These are phyloP conservation scores for Tylopilus plumbeoviolaceoides DNA, from an alignment of 768 basidiomycete species.

Conservation along the genomic window DNA sequence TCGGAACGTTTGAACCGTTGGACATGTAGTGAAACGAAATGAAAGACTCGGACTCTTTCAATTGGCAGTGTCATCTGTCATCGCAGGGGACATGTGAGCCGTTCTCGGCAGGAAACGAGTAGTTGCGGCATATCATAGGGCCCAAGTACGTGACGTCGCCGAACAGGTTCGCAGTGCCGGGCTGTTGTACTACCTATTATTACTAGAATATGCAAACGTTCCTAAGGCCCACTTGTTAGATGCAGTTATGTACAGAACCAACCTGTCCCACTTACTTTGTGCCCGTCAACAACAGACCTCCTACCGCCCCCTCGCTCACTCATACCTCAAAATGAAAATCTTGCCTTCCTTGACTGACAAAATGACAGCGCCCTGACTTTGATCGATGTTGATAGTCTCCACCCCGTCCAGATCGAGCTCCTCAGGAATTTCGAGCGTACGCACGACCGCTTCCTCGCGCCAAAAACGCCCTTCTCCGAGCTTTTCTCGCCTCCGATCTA, in stretches of 20 bases:
- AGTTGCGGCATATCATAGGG: too few species aligned
- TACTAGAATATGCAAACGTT: too few species aligned
- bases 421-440: constrained; percentile 59
- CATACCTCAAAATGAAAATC: constrained; percentile 72
- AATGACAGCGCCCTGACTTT: constrained; percentile 70
- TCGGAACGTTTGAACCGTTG: too few species aligned
- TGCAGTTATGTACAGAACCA: background rate
- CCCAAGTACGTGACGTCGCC: too few species aligned
- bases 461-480: constrained; percentile 14
- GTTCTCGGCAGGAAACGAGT: too few species aligned
- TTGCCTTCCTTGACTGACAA: constrained; percentile 62
- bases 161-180: too few species aligned
- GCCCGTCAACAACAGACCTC: background rate
- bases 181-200: too few species aligned
- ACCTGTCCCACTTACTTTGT: background rate
- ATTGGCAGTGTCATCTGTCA: background rate
- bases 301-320: constrained; percentile 20
- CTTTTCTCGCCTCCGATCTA: constrained; percentile 17
- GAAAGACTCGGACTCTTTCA: background rate
- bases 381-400: constrained; percentile 77
- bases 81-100: too few species aligned
- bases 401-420: constrained; percentile 62
- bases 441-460: constrained; percentile 43
- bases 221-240: background rate
- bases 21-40: background rate